These are phyloP conservation scores for Metschnikowia hibisci DNA, from an alignment of 805 yeast genomes.

Conservation along the genomic window DNA sequence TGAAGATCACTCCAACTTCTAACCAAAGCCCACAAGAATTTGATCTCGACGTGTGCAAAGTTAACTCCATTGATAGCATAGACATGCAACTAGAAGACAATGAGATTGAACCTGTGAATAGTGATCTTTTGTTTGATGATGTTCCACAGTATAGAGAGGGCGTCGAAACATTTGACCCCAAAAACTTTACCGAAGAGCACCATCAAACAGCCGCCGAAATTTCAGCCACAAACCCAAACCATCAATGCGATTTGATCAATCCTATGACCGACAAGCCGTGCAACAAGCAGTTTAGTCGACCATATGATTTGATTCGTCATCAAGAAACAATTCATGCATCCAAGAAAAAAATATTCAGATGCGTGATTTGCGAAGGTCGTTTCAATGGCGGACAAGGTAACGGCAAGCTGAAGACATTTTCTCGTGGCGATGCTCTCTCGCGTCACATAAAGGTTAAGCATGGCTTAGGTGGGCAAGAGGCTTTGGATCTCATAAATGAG, in stretches of 20 bases:
- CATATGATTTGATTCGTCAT: conserved; percentile 44
- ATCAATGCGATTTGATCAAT: conserved; percentile 56
- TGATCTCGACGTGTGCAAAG: conserved; percentile 5
- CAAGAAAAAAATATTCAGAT: conserved; percentile 42
- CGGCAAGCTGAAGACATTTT: conserved; percentile 46
- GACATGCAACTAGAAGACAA: conserved; percentile 6
- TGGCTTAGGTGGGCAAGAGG: conserved; percentile 61
- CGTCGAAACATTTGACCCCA: background rate
- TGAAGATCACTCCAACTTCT: conserved; percentile 7
- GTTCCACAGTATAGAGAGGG: background rate
- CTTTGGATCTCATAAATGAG: conserved; percentile 64
- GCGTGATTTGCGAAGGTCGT: conserved; percentile 46
- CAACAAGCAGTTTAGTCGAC: conserved; percentile 77
- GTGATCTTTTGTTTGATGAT: background rate
- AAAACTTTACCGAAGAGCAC: conserved; percentile 4
- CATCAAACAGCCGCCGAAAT: conserved; percentile 31
- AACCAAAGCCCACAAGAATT: conserved; percentile 5
- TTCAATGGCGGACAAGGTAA: conserved; percentile 47
- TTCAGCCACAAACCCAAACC: conserved; percentile 35
- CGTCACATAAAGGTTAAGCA: conserved; percentile 75
- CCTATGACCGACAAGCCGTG: conserved; percentile 64
- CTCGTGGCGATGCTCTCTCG: conserved; percentile 45
- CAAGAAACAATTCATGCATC: conserved; percentile 48
- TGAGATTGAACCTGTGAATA: background rate
- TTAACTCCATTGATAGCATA: conserved; percentile 8